Evolutionary conservation across 1,284 basidiomycete genomes (phyloP), one percentile per base, ranked within the genome.

Genomic region (Boletus mariae): DNA sequence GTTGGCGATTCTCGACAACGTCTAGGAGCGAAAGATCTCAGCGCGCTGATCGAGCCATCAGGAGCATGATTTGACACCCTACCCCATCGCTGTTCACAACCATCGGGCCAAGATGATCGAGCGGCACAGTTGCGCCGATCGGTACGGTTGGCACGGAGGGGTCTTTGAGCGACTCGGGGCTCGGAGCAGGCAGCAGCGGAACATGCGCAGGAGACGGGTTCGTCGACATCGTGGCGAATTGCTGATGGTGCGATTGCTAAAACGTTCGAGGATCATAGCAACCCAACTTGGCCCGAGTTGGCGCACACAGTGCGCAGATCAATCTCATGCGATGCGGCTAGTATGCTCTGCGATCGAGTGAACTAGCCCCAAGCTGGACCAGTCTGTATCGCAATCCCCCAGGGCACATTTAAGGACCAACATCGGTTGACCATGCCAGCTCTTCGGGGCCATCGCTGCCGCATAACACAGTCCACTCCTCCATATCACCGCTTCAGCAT

Each of bases 81-180:
- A 9, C 31, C 53, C 81, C 80, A 65, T 84, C 76, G 45, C 65
- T 77, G 61, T 83, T 83, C 25, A 83, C 77, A 10, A 83, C 76
- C 66, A 82, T 72, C 0, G 80, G 81, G 1, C 80, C 80, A 12
- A 83, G 70, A 6, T 69, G 70, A 54, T 83, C 79, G 6, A 82
- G 66, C 58, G 65, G 61, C 40, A 62, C 52, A 45, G 60, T 60
- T 31, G 58, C 56, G 2, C 49, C 61, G 15, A 59, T 25, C 8
- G 45, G 35, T 4, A 63, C 44, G 31, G 61, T 53, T 4, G 51
- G 45, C 17, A 56, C 51, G 34, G 37, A 34, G 25, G 52, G 37
- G 35, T 60, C 50, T 25, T 58, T 28, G 35, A 53, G 49, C 10
- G 55, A 55, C 25, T 52, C 38, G 38, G 46, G 13, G 28, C 45